A percentile compares a stretch with the other conserved stretches of the same genome.
phyloP scores from a whole-genome alignment of 371 early-diverging fungal species.

The Lichtheimia corymbifera region DNA sequence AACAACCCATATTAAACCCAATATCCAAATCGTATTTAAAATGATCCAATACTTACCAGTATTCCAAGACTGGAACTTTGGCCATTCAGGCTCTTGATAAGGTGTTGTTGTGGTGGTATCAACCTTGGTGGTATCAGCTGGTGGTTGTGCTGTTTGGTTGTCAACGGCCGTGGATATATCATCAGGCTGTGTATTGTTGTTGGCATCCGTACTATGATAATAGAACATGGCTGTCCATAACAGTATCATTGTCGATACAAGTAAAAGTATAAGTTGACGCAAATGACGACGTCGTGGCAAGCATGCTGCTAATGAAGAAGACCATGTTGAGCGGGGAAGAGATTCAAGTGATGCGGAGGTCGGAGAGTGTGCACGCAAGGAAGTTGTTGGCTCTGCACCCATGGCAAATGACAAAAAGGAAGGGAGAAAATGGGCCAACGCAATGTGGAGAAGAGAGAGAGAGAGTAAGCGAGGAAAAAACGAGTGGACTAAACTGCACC shows the following conservation, averaged over 20 bases:
- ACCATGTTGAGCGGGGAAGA: slow-evolving; percentile 3
- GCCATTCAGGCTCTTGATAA: slow-evolving; percentile 7
- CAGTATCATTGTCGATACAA: neutral
- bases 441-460: neutral
- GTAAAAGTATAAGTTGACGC: neutral
- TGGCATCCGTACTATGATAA: slow-evolving; percentile 1
- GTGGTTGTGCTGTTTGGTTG: neutral
- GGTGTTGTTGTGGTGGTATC: neutral
- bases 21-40: too few relatives aligned
- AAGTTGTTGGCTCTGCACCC: neutral
- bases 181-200: neutral
- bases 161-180: neutral
- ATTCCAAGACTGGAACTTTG: slow-evolving; percentile 18
- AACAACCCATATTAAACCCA: neutral
- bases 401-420: neutral
- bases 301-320: slow-evolving; percentile 3
- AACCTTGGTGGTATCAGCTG: neutral
- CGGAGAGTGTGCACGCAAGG: neutral
- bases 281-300: slow-evolving; percentile 3
- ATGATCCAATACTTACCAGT: neutral
- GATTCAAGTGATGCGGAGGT: neutral
- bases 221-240: slow-evolving; percentile 7
- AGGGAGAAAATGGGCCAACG: neutral
- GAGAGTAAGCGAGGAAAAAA: neutral
- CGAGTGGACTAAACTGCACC: neutral